phyloP scores from a whole-genome alignment of 1,284 basidiomycete genomes.

The Pseudomicrostroma phylloplanum region DNA sequence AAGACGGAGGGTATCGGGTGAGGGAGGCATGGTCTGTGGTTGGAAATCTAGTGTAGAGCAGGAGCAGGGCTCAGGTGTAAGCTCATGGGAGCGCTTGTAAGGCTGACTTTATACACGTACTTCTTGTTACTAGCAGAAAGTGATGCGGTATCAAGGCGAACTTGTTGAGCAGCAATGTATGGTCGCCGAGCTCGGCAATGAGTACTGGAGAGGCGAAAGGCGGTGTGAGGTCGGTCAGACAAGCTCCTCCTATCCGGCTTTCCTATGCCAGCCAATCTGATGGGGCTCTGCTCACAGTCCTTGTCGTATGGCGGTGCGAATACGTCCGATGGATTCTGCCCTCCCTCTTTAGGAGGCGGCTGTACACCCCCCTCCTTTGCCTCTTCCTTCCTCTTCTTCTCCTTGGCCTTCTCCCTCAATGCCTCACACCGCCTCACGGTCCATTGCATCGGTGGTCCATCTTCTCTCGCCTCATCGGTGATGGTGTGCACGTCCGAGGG shows the following conservation, averaged over 20 bases:
- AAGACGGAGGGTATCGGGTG: slow-evolving; percentile 31
- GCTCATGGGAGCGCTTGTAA: no score
- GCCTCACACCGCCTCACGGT: slow-evolving; percentile 6
- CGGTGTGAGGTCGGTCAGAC: not conserved
- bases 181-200: slow-evolving; percentile 1
- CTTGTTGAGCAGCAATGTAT: slow-evolving; percentile 36
- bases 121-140: slow-evolving; percentile 40
- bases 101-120: not conserved
- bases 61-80: no score
- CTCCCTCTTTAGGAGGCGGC: not conserved
- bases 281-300: slow-evolving; percentile 29
- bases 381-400: slow-evolving; percentile 4
- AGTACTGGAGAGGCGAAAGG: not conserved
- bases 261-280: slow-evolving; percentile 18
- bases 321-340: slow-evolving; percentile 38
- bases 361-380: not conserved
- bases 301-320: slow-evolving; percentile 50
- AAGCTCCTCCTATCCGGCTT: not conserved
- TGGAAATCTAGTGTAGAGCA: slow-evolving; percentile 24
- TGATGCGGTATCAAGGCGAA: slow-evolving; percentile 46
- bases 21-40: slow-evolving; percentile 40
- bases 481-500: slow-evolving; percentile 27
- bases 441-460: slow-evolving; percentile 9
- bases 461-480: slow-evolving; percentile 16
- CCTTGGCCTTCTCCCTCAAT: not conserved